These are phyloP conservation scores for Pyrus hybrid DNA, from an alignment of 331 rosid species.

Conservation along the genomic window DNA sequence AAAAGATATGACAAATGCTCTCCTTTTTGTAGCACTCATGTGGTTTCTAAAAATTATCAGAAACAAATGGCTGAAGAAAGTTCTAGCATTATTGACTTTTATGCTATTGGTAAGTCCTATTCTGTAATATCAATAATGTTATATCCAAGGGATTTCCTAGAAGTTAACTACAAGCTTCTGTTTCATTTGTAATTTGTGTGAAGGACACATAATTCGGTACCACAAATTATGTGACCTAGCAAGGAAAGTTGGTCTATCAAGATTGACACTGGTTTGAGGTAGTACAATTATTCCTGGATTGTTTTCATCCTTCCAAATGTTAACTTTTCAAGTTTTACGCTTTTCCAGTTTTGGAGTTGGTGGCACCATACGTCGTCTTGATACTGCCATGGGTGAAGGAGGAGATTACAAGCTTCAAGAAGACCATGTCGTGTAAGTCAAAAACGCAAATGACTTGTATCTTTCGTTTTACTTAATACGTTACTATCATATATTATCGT, in stretches of 20 bases:
- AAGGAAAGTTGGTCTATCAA: neutral
- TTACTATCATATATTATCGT: neutral
- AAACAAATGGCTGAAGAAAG: slow-evolving; percentile 28
- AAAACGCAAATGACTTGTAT: neutral
- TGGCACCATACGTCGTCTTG: slow-evolving; percentile 15
- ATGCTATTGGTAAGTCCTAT: slow-evolving; percentile 31
- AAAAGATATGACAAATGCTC: neutral
- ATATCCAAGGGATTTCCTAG: neutral
- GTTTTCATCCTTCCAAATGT: too few relatives aligned
- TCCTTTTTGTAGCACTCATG: slow-evolving; percentile 25
- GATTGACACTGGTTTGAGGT: slow-evolving; percentile 20
- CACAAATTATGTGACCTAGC: slow-evolving; percentile 1
- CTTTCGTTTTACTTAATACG: neutral
- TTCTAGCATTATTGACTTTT: slow-evolving; percentile 33
- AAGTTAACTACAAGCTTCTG: neutral
- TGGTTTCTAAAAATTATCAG: slow-evolving; percentile 28
- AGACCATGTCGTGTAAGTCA: slow-evolving; percentile 25
- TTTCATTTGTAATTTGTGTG: slow-evolving; percentile 16
- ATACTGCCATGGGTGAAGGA: neutral
- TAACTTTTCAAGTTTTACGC: neutral
- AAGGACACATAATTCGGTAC: slow-evolving; percentile 7
- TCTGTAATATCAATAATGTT: neutral
- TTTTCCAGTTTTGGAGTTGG: slow-evolving; percentile 25
- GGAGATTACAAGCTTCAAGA: neutral
- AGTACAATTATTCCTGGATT: neutral